Base-by-base conservation (phyloP, 352 stramenopile genomes). In the Stramenopiles sp. region DNA sequence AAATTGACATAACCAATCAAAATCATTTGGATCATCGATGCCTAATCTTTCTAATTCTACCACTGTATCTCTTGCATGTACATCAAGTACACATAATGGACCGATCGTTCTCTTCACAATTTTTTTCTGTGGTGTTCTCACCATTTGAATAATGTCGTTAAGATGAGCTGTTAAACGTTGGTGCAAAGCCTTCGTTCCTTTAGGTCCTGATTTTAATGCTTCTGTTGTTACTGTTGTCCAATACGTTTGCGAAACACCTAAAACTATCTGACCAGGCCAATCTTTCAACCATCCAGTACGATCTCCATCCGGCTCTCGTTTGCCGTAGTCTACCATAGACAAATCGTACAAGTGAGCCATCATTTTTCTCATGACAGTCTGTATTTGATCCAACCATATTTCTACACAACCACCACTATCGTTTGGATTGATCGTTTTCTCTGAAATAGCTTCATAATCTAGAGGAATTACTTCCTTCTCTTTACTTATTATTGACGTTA, bases 281-380 rank as follows among this genome's bases (percentile, higher is more conserved):
- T 92, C 92, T 80, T 97, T 91, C 82, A 98, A 97, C 93, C 93
- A 98, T 43, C 94, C 90, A 7, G 91, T 95, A 27, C 93, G 86
- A n/a, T 87, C 85, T 38, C 94, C 90, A 7, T 90, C 94, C 23
- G 92, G 86, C n/a, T 87, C 85, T 6, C 92, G 88, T 78, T 90
- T 88, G 1, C 86, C 84, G 82, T 98, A 98, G 82, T 96, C 91
- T 65, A 93, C 84, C 69, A 98, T 95, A 1, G 30, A 76, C 13
- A 53, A 53, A 13, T 53, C 38, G 38, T 53, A 53, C 38, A 53
- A 53, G 38, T 53, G 38, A 6, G 90, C 87, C 30, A 89, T 86
- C 88, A 98, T 95, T 33, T 93, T 89, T 30, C 90, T 89, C 93
- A 98, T 98, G 83, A 92, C 93, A 74, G 94, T 84, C 80, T 95